These are phyloP conservation scores for Dryas drummondii DNA, from an alignment of 306 rosid species.

Conservation along the genomic window DNA sequence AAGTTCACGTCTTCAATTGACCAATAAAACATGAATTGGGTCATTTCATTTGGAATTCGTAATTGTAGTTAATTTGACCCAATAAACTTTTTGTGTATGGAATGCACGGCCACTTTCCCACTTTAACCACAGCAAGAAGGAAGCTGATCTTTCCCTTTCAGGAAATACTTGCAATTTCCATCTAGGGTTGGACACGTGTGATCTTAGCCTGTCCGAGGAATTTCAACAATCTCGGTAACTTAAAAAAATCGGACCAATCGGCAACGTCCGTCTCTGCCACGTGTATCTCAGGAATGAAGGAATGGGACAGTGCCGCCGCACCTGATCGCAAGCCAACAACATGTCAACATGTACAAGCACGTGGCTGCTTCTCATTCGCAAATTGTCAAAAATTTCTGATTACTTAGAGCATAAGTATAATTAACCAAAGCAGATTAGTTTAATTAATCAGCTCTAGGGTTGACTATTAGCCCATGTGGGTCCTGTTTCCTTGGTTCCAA, in stretches of 20 bases:
- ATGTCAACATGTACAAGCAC: not conserved
- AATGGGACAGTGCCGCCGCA: conserved; percentile 22
- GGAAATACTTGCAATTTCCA: not conserved
- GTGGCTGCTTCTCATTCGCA: not conserved
- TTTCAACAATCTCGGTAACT: conserved; percentile 25
- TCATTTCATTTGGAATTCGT: not conserved
- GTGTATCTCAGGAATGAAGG: not conserved
- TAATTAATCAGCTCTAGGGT: conserved; percentile 2
- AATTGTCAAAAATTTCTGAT: too few species aligned
- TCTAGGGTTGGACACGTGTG: conserved; percentile 16
- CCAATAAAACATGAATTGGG: not conserved
- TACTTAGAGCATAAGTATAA: too few species aligned
- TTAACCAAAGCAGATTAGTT: conserved; percentile 5
- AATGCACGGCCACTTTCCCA: not conserved
- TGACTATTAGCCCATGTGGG: conserved; percentile 26
- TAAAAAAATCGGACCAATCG: not conserved
- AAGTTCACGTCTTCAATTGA: not conserved
- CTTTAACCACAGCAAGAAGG: not conserved
- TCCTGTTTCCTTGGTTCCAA: conserved; percentile 58
- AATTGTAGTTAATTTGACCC: not conserved
- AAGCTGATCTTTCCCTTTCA: not conserved
- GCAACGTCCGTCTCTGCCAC: conserved; percentile 27
- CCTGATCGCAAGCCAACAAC: not conserved
- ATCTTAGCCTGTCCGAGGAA: not conserved
- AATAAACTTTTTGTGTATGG: not conserved